Conservation (phyloP, 805 yeast genomes). For the Saccharomycopsis fodiens region DNA sequence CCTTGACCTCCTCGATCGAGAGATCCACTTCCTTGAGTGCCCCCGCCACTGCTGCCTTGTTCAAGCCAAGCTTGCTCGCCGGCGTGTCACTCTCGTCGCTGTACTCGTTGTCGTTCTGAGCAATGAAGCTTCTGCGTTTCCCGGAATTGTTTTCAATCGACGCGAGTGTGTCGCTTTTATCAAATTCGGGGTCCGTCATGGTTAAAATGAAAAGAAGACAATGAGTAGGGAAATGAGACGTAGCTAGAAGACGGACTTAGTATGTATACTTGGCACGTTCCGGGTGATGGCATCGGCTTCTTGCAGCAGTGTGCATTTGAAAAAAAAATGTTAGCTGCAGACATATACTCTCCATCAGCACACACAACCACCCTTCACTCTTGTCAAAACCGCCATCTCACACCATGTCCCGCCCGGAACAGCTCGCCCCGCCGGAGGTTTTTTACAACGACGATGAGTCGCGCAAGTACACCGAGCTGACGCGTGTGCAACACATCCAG, state of each 20-base stretch:
- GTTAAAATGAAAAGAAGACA: not conserved
- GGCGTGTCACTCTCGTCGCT: conserved; percentile 2
- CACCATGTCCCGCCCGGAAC: conserved; percentile 98
- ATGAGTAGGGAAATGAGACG: no score
- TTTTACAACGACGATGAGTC: conserved; percentile 91
- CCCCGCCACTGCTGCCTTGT: not conserved
- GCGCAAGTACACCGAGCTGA: conserved; percentile 79
- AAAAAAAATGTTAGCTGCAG: no score
- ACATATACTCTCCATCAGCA: no score
- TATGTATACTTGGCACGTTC: no score
- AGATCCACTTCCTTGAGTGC: not conserved
- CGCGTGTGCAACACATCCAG: conserved; percentile 97
- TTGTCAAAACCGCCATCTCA: no score
- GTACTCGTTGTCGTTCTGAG: conserved; percentile 1
- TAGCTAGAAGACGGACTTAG: no score
- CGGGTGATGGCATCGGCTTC: no score
- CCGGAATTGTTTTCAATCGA: not conserved
- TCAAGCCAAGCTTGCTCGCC: not conserved
- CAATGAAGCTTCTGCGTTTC: conserved; percentile 1
- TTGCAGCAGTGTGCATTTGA: no score
- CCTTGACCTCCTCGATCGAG: conserved; percentile 2
- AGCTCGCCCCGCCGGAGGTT: conserved; percentile 92
- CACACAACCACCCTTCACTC: no score
- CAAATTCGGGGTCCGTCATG: not conserved
- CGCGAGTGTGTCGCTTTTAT: not conserved